phyloP scores from a whole-genome alignment of 768 basidiomycete genomes.

The Russula sp. region DNA sequence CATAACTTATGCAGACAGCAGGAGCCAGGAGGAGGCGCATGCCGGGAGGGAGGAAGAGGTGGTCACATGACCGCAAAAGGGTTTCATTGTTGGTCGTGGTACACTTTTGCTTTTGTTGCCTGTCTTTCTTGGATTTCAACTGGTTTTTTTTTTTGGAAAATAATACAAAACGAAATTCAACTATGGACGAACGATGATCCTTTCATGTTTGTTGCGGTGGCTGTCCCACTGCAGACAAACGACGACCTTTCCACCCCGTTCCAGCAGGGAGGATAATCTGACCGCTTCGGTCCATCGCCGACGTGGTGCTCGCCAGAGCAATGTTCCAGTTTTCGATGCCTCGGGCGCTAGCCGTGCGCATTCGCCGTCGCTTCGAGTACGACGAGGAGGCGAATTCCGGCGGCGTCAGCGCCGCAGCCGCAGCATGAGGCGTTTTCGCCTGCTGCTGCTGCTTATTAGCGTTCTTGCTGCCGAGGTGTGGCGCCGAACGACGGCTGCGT shows the following conservation, averaged over 20 bases:
- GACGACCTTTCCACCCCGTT: slow-evolving; percentile 19
- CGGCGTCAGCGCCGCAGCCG: neutral
- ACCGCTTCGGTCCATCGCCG: slow-evolving; percentile 6
- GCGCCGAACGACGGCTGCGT: slow-evolving; percentile 8
- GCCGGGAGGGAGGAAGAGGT: too few relatives aligned
- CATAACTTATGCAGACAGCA: too few relatives aligned
- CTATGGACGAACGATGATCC: neutral
- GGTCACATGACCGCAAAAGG: too few relatives aligned
- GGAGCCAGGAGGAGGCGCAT: too few relatives aligned
- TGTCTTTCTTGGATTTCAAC: too few relatives aligned
- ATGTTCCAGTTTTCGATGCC: slow-evolving; percentile 10
- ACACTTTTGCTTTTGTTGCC: too few relatives aligned
- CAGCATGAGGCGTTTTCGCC: neutral
- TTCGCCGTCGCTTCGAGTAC: slow-evolving; percentile 11
- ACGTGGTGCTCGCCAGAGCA: neutral
- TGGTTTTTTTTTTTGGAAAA: too few relatives aligned
- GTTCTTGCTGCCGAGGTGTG: slow-evolving; percentile 7
- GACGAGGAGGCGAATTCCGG: neutral
- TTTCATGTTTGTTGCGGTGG: neutral
- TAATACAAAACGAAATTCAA: too few relatives aligned
- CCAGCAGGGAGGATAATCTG: slow-evolving; percentile 20
- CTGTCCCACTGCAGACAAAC: neutral
- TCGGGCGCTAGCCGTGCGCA: slow-evolving; percentile 13
- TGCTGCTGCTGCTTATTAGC: neutral
- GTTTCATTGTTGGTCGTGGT: too few relatives aligned